Base-by-base conservation (phyloP, 2,329 filamentous ascomycete genomes). In the Calonectria leucothoes region DNA sequence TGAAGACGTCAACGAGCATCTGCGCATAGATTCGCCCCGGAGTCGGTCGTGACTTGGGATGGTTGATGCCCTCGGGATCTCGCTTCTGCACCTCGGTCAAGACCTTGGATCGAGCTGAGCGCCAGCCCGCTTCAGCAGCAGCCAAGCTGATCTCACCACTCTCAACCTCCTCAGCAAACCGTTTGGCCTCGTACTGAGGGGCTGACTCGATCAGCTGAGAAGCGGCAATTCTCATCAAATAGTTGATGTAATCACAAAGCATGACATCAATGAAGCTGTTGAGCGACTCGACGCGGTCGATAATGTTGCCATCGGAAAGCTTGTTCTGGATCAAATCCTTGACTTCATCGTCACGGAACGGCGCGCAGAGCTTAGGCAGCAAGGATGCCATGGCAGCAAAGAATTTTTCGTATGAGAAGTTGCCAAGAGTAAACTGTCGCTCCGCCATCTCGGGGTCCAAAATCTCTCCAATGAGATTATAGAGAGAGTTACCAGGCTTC, bases 191-290 rank as follows among this genome's bases (percentile, higher is more conserved):
- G 82, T 96, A 96, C 20, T 91, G 89, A 1, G 92, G 86, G 2
- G 94, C 92, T 75, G 94, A 92, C 75, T 93, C 90, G 68, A 95
- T 91, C 66, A 97, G 88, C 7, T 91, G 91, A 0, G 94, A 93
- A 2, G 93, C 93, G 0, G 92, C 92, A 33, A 93, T 90, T 82
- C 92, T 91, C 64, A 97, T 86, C 78, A 96, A 88, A 81, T 95
- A 96, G 82, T 97, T 97, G 73, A 94, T 93, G 80, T 96, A 95
- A 79, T 97, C 94, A 72, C 95, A 91, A 29, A 94, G 91, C 85
- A 96, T 93, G 42, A 93, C 86, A 79, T 97, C 93, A 70, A 96
- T 94, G 77, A 95, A 93, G 35, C 92, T 90, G 68, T 95, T 90
- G 2, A 97, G 87, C 17, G 93, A 92, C 84, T 95, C 93, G 1